Base-by-base conservation (phyloP, 164 flowering plant species). In the Stephania cephalantha region DNA sequence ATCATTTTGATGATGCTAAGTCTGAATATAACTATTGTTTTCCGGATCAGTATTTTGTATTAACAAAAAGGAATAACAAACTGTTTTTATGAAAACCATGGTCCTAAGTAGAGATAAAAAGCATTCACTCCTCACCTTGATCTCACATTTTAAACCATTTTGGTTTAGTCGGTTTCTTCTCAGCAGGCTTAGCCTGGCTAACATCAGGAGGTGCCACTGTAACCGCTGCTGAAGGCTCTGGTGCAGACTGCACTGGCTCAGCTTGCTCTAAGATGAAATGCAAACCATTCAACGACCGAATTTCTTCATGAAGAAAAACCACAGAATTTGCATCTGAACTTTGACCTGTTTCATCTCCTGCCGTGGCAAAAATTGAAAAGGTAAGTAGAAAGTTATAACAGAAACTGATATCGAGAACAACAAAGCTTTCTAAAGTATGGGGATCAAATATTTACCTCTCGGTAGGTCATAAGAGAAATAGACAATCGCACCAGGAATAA, bases 401-500 rank as follows among this genome's bases (percentile, higher is more conserved):
- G 64, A 58, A 7, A 15, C 17, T 35, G 42, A 35, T 35, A 35
- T 17, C 20, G 11, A 50, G 25, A 71, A 4, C 18, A 10, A 17
- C 35, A 71, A 65, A 17, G 35, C 42, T 35, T 35, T 9, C 29
- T 30, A 9, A 8, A 44, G 35, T 18, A 58, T 20, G 35, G 55
- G 50, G 30, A 31, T 44, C 10, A 69, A 20, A 64, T 44, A 71
- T 84, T 75, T 55, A 93, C 98, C 98, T 85, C 85, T 85, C 30
- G 89, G 87, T 20, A 82, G 74, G 80, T 93, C 90, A 80, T 87
- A 87, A 1, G 95, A 82, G 77, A 93, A 95, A 77, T 93, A 94
- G 46, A 95, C 91, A 76, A 95, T 85, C 25, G 98, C 99, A 75
- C 99, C 99, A 64, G 99, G 99, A 83, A 86, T 77, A 76, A 95